Base-by-base conservation (phyloP, 768 basidiomycete species). In the Thelephora ganbajun region DNA sequence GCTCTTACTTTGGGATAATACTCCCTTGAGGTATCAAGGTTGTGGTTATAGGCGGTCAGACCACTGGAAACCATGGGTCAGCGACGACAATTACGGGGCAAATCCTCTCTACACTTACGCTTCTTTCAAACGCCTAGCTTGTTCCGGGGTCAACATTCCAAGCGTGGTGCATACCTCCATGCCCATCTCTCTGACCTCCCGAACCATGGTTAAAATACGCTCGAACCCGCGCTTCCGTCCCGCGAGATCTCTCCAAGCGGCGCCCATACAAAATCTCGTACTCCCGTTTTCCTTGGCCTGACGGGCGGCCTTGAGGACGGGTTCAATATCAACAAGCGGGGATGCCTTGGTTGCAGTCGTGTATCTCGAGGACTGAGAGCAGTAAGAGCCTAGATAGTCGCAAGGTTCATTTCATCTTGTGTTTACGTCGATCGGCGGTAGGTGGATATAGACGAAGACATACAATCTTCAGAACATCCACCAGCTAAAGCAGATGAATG, bases 91-190 rank as follows among this genome's bases (percentile, higher is more conserved):
- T 2, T 36, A 18, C 39, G 56, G 47, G 53, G 42, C 42, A 42
- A 48, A 44, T 23, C 46, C 22, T 39, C 45, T 55, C 36, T 46
- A 43, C 19, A 66, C 83, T 54, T 63, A 88, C 86, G 94, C 94
- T 68, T 92, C 81, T 63, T 97, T 98, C 51, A 99, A 72, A 56
- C 83, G 83, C 52, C 70, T 70, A 20, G 94, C 94, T 65, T 99
- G 94, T 50, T 92, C 90, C 19, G 92, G 87, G 11, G 80, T 79
- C 43, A 99, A 72, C 94, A 99, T 98, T 42, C 94, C 94, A 26
- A 99, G 77, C 4, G 94, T 99, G 36, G 94, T 97, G 69, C 94
- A 99, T 20, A 99, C 94, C 66, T 99, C 94, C 94, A 99, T 96
- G 35, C 83, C 93, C 88, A 97, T 92, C 16, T 77, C 86, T 53